These are phyloP conservation scores for Debaryomyces fabryi DNA, from an alignment of 1,139 yeast species.

Conservation along the genomic window DNA sequence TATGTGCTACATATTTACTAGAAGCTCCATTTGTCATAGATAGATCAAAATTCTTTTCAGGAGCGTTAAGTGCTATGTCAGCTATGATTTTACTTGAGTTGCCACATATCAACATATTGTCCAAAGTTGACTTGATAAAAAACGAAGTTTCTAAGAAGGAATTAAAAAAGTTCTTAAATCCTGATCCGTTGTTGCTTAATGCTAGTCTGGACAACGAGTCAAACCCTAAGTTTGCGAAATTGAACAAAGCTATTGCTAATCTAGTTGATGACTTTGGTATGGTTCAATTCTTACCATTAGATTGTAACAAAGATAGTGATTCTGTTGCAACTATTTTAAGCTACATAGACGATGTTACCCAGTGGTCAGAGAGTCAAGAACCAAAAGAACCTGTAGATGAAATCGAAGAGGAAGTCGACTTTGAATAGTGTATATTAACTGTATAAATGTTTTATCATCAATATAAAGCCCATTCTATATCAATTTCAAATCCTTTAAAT, in stretches of 20 bases:
- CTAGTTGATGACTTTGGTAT: slow-evolving; percentile 96
- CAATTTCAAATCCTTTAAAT: neutral
- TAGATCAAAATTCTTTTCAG: slow-evolving; percentile 88
- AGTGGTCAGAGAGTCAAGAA: slow-evolving; percentile 96
- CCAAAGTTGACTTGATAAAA: slow-evolving; percentile 83
- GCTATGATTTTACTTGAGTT: slow-evolving; percentile 94
- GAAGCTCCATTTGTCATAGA: slow-evolving; percentile 96
- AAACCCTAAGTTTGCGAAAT: slow-evolving; percentile 75
- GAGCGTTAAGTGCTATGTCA: slow-evolving; percentile 95
- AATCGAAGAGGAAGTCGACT: slow-evolving; percentile 37
- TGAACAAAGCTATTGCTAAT: slow-evolving; percentile 83
- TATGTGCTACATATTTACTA: slow-evolving; percentile 89
- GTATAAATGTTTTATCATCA: neutral
- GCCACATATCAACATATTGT: slow-evolving; percentile 89
- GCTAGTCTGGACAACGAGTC: slow-evolving; percentile 37
- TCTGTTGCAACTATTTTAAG: slow-evolving; percentile 83
- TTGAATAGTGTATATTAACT: slow-evolving; percentile 7
- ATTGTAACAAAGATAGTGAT: slow-evolving; percentile 70
- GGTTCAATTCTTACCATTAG: slow-evolving; percentile 95
- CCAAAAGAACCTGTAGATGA: slow-evolving; percentile 94
- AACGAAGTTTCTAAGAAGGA: slow-evolving; percentile 73
- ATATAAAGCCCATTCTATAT: neutral
- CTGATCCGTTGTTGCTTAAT: slow-evolving; percentile 77
- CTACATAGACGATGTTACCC: slow-evolving; percentile 95
- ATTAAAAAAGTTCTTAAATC: slow-evolving; percentile 81